Evolutionary conservation across 768 basidiomycete species (phyloP).

Genomic region (Russula vinacea): DNA sequence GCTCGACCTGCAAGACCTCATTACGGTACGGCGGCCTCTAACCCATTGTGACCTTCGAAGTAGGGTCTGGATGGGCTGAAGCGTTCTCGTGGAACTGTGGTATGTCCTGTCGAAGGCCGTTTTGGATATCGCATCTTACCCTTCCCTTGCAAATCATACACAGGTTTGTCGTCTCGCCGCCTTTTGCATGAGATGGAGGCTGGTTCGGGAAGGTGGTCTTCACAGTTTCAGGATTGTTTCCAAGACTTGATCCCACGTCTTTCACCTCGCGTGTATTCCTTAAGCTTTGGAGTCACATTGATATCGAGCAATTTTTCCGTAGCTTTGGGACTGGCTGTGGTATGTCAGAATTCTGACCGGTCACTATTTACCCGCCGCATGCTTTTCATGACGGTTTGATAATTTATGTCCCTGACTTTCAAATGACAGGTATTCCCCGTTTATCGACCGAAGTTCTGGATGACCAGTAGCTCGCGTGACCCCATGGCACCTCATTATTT

Average conservation of each 20-base stretch:
- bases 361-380: neutral
- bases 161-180: neutral
- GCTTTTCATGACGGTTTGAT: slow-evolving; percentile 1
- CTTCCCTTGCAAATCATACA: neutral
- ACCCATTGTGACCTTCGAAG: slow-evolving; percentile 8
- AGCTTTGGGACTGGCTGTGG: neutral
- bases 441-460: neutral
- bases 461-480: slow-evolving; percentile 3
- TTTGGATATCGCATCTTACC: slow-evolving; percentile 2
- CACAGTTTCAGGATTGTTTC: neutral
- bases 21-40: slow-evolving; percentile 3
- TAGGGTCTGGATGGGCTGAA: slow-evolving; percentile 4
- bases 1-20: slow-evolving; percentile 10
- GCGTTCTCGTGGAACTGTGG: slow-evolving; percentile 1
- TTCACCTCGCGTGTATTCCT: neutral
- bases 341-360: slow-evolving; percentile 3
- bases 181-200: neutral
- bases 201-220: neutral
- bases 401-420: neutral
- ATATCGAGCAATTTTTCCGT: neutral
- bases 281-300: neutral
- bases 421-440: neutral
- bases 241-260: neutral
- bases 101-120: slow-evolving; percentile 3
- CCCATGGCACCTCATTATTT: neutral